Conservation (phyloP, 1,284 basidiomycete genomes). For the Rhodotorula sp. region DNA sequence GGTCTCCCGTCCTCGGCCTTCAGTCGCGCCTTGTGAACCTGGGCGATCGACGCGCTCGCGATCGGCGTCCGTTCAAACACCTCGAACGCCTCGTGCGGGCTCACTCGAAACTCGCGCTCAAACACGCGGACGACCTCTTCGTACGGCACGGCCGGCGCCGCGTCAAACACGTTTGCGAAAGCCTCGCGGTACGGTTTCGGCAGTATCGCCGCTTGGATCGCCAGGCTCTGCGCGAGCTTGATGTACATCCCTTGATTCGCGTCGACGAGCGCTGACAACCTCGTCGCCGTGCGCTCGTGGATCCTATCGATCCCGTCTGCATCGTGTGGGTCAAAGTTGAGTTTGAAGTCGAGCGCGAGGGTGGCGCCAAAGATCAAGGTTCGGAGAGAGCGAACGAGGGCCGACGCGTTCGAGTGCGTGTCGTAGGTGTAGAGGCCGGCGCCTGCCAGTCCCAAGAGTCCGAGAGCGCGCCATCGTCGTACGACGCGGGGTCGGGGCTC, state of each 20-base stretch:
- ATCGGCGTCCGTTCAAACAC: conserved; percentile 69
- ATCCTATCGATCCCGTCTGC: conserved; percentile 68
- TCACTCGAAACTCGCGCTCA: conserved; percentile 64
- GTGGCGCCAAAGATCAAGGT: conserved; percentile 66
- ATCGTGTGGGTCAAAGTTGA: conserved; percentile 70
- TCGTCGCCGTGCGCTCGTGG: conserved; percentile 75
- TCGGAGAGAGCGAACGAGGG: conserved; percentile 62
- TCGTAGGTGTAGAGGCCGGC: conserved; percentile 61
- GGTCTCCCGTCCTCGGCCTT: conserved; percentile 48
- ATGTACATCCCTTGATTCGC: conserved; percentile 83
- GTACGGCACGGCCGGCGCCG: conserved; percentile 77
- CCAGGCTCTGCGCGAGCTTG: conserved; percentile 74
- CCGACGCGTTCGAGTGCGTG: conserved; percentile 64
- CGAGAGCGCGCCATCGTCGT: conserved; percentile 7
- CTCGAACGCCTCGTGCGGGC: conserved; percentile 71
- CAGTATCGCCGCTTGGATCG: conserved; percentile 76
- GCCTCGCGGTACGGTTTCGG: conserved; percentile 72
- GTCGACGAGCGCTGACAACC: conserved; percentile 67
- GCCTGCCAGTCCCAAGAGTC: conserved; percentile 45
- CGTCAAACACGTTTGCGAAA: conserved; percentile 77
- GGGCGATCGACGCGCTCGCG: conserved; percentile 83
- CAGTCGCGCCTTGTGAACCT: conserved; percentile 76
- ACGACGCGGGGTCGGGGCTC: not conserved
- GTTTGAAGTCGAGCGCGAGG: conserved; percentile 75
- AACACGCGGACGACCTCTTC: conserved; percentile 68